A percentile compares a stretch with the other conserved stretches of the same genome.
These are phyloP conservation scores for Cyclotella choctawhatcheeana DNA, from an alignment of 108 stramenopile species.

Conservation along the genomic window DNA sequence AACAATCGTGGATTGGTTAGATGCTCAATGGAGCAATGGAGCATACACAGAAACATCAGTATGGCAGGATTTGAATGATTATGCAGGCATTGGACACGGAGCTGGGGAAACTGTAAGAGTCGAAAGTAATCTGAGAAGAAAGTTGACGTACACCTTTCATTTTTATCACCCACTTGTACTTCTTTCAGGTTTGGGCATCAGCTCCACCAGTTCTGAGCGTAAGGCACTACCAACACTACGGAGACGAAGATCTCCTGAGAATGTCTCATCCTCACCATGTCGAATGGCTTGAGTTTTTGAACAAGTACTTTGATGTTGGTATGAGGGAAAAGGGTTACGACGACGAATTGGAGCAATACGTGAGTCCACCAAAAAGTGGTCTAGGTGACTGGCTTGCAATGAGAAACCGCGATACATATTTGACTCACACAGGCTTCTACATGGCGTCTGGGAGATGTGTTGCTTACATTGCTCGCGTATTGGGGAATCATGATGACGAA, in stretches of 20 bases:
- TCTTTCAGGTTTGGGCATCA: slow-evolving; percentile 42
- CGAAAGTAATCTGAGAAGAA: too few species aligned
- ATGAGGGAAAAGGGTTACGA: slow-evolving; percentile 38
- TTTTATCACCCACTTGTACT: too few species aligned
- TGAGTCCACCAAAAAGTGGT: slow-evolving; percentile 25
- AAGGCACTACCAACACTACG: slow-evolving; percentile 48
- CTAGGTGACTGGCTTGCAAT: slow-evolving; percentile 61
- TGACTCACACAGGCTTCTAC: slow-evolving; percentile 45
- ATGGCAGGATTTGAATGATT: slow-evolving; percentile 47
- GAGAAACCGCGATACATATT: slow-evolving; percentile 28
- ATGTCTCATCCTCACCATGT: slow-evolving; percentile 21
- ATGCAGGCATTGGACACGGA: slow-evolving; percentile 43
- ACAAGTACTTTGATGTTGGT: slow-evolving; percentile 34
- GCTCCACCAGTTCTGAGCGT: slow-evolving; percentile 48
- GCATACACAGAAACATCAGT: slow-evolving; percentile 49
- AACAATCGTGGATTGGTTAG: slow-evolving; percentile 49
- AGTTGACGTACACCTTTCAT: too few species aligned
- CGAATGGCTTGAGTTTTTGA: slow-evolving; percentile 36
- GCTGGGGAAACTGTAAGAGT: slow-evolving; percentile 51
- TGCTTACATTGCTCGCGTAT: slow-evolving; percentile 33
- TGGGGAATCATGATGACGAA: slow-evolving; percentile 8
- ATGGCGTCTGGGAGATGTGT: slow-evolving; percentile 45
- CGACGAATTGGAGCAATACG: slow-evolving; percentile 27
- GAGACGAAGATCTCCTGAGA: slow-evolving; percentile 24
- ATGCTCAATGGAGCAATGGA: slow-evolving; percentile 53